These are phyloP conservation scores for Cutaneotrichosporon spelunceum DNA, from an alignment of 1,284 basidiomycete genomes.

Conservation along the genomic window DNA sequence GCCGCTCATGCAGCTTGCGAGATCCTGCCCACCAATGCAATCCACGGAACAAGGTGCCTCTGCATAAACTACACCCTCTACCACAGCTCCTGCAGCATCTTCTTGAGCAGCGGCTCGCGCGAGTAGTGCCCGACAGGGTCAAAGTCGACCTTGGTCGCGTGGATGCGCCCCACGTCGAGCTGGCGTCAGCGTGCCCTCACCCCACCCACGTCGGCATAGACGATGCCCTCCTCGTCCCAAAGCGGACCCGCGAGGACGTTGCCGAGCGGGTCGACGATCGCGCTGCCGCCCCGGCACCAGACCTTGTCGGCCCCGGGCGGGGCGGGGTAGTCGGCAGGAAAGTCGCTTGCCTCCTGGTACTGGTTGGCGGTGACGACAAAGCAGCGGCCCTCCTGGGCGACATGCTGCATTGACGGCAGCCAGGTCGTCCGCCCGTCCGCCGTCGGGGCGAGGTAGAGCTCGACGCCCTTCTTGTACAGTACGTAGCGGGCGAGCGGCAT, in stretches of 20 bases:
- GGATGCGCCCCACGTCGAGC: constrained; percentile 61
- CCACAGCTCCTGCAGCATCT: constrained; percentile 15
- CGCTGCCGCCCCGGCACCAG: constrained; percentile 59
- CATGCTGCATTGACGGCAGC: constrained; percentile 66
- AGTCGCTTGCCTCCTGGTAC: constrained; percentile 30
- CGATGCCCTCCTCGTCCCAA: constrained; percentile 59
- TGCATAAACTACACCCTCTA: not conserved
- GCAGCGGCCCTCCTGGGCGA: constrained; percentile 71
- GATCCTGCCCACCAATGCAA: too few relatives aligned
- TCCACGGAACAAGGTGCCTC: too few relatives aligned
- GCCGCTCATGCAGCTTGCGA: too few relatives aligned
- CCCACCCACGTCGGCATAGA: constrained; percentile 57
- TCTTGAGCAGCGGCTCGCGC: constrained; percentile 56
- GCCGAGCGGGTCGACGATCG: constrained; percentile 66
- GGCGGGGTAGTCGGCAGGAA: constrained; percentile 33
- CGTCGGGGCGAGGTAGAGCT: constrained; percentile 50
- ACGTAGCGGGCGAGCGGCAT: constrained; percentile 61
- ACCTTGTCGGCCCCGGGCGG: constrained; percentile 12
- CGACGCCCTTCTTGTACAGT: constrained; percentile 40
- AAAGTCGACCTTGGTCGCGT: constrained; percentile 67
- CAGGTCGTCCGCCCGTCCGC: constrained; percentile 65
- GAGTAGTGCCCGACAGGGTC: constrained; percentile 69
- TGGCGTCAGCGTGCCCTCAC: constrained; percentile 28
- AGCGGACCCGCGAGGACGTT: constrained; percentile 66
- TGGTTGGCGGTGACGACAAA: constrained; percentile 62